phyloP scores from a whole-genome alignment of 768 basidiomycete species.

The Termitomyces sp. region DNA sequence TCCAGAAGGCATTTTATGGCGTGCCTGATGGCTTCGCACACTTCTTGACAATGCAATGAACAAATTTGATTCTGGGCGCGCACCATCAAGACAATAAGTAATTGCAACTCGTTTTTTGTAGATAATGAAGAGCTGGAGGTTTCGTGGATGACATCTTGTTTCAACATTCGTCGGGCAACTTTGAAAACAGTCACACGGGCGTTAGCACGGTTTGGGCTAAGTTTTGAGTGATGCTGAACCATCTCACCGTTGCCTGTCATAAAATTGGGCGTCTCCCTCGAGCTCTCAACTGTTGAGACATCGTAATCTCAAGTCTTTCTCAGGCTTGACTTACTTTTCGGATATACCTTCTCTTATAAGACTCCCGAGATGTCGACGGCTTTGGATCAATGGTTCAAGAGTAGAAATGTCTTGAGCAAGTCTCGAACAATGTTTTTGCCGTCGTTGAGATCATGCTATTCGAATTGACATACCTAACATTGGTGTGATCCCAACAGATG shows the following conservation, averaged over 20 bases:
- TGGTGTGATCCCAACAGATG: neutral
- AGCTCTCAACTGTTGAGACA: neutral
- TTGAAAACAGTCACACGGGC: neutral
- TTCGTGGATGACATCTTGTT: neutral
- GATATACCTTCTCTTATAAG: neutral
- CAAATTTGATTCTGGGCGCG: neutral
- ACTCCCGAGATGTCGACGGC: too few relatives aligned
- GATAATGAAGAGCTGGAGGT: neutral
- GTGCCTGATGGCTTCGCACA: neutral
- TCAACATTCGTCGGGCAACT: too few relatives aligned
- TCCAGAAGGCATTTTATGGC: neutral
- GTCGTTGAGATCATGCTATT: neutral
- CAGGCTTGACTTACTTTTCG: neutral
- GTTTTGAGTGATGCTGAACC: neutral
- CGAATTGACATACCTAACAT: neutral
- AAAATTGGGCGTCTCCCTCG: neutral
- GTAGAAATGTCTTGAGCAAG: neutral
- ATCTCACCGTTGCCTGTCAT: neutral
- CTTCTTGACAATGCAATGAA: neutral
- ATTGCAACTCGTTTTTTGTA: neutral
- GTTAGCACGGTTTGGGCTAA: neutral
- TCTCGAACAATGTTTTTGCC: neutral
- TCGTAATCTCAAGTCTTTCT: neutral
- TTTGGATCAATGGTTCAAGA: neutral
- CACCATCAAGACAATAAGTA: neutral